Evolutionary conservation across 2,329 filamentous ascomycete species (phyloP).

Genomic region (Pseudogymnoascus sp.): DNA sequence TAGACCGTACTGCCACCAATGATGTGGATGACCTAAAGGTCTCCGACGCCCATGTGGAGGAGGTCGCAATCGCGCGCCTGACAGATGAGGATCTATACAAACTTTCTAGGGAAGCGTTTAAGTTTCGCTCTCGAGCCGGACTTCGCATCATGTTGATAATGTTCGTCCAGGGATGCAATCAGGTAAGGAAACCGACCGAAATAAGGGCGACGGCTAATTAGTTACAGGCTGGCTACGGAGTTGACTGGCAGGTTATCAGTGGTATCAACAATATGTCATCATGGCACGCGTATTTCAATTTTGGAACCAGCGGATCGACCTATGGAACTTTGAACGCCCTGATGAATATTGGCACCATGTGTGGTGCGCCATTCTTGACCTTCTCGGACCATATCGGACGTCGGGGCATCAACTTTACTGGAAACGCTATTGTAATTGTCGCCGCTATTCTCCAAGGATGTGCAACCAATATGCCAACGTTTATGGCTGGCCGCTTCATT

Average conservation of each 20-base stretch:
- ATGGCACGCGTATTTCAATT: conserved; percentile 39
- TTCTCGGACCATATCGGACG: conserved; percentile 45
- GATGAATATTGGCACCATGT: conserved; percentile 40
- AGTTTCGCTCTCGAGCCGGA: conserved; percentile 34
- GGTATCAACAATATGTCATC: conserved; percentile 36
- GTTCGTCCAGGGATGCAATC: conserved; percentile 39
- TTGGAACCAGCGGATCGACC: conserved; percentile 32
- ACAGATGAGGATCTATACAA: conserved; percentile 39
- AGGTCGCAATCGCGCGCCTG: conserved; percentile 37
- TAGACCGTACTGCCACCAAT: conserved; percentile 16
- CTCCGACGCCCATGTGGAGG: conserved; percentile 33
- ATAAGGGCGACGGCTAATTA: conserved; percentile 9
- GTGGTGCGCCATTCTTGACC: conserved; percentile 41
- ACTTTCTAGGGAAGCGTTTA: conserved; percentile 35
- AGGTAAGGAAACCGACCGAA: conserved; percentile 20
- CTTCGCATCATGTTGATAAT: conserved; percentile 36
- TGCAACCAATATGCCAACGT: conserved; percentile 18
- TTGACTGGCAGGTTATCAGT: conserved; percentile 43
- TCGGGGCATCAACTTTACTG: conserved; percentile 40
- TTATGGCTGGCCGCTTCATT: conserved; percentile 22
- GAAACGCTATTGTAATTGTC: conserved; percentile 38
- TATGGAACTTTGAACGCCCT: conserved; percentile 36
- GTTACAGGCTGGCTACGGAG: conserved; percentile 35
- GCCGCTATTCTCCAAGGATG: conserved; percentile 29
- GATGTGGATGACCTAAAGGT: conserved; percentile 28